Percentiles rank a stretch among this genome's conserved stretches.
Evolutionary conservation across 768 basidiomycete species (phyloP).

Genomic region (Tremella fuciformis): DNA sequence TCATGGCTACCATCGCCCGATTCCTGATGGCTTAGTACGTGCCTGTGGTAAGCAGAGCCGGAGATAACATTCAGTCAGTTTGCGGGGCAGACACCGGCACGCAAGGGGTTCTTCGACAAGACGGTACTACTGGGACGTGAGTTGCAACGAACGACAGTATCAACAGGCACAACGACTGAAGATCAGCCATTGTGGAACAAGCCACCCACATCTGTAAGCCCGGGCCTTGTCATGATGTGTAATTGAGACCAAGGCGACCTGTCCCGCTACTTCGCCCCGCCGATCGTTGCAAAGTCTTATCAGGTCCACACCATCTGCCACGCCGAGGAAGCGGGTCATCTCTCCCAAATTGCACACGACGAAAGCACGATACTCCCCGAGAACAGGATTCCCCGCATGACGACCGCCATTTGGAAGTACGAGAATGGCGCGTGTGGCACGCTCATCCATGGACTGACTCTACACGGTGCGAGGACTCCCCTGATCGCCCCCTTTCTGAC

Average conservation of each 20-base stretch:
- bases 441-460: slow-evolving; percentile 77
- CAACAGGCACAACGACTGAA: no score
- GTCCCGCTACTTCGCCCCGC: slow-evolving; percentile 90
- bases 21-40: slow-evolving; percentile 57
- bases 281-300: slow-evolving; percentile 65
- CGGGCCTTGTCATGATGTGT: slow-evolving; percentile 59
- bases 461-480: slow-evolving; percentile 62
- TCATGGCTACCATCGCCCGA: slow-evolving; percentile 88
- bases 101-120: slow-evolving; percentile 20
- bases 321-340: slow-evolving; percentile 77
- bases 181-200: slow-evolving; percentile 41
- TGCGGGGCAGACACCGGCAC: not conserved
- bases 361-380: slow-evolving; percentile 72
- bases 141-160: no score
- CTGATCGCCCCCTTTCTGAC: not conserved
- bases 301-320: slow-evolving; percentile 78
- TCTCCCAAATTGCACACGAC: slow-evolving; percentile 74
- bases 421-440: slow-evolving; percentile 86
- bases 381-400: slow-evolving; percentile 87
- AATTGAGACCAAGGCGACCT: slow-evolving; percentile 57
- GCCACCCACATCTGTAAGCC: slow-evolving; percentile 82
- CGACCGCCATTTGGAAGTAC: slow-evolving; percentile 92
- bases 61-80: slow-evolving; percentile 7
- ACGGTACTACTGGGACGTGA: slow-evolving; percentile 18
- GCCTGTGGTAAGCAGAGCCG: not conserved